Conservation (phyloP, 2,329 filamentous ascomycete genomes). For the Xylariaceae sp. region DNA sequence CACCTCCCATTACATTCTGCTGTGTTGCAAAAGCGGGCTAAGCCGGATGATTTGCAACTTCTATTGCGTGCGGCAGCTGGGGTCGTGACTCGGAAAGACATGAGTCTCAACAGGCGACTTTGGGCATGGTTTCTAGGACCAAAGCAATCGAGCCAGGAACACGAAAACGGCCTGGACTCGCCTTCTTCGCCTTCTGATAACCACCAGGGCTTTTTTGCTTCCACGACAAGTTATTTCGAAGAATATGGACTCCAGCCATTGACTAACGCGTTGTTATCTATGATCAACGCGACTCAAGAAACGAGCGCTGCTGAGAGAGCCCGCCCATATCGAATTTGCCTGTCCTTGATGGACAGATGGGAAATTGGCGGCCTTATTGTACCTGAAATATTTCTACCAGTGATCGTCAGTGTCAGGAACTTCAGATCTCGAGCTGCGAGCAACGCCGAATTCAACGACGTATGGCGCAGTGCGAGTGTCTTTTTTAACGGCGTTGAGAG, state of each 20-base stretch:
- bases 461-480: slow-evolving; percentile 85
- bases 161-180: slow-evolving; percentile 43
- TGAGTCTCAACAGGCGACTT: slow-evolving; percentile 92
- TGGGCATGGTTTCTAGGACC: slow-evolving; percentile 96
- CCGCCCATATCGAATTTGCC: slow-evolving; percentile 82
- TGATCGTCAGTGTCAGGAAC: slow-evolving; percentile 71
- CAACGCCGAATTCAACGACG: slow-evolving; percentile 75
- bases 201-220: slow-evolving; percentile 42
- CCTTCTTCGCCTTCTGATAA: slow-evolving; percentile 39
- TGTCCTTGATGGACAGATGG: slow-evolving; percentile 97
- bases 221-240: slow-evolving; percentile 77
- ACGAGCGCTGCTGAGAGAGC: slow-evolving; percentile 63
- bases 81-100: slow-evolving; percentile 85
- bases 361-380: slow-evolving; percentile 91
- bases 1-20: slow-evolving; percentile 81
- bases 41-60: slow-evolving; percentile 71
- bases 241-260: slow-evolving; percentile 72
- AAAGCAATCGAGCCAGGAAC: slow-evolving; percentile 48
- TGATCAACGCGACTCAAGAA: slow-evolving; percentile 59
- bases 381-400: slow-evolving; percentile 81
- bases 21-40: slow-evolving; percentile 72
- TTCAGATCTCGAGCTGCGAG: slow-evolving; percentile 64
- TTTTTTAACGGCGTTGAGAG: slow-evolving; percentile 98
- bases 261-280: slow-evolving; percentile 67
- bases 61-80: slow-evolving; percentile 79